phyloP scores from a whole-genome alignment of 257 asterid species.

The Petrea volubilis region DNA sequence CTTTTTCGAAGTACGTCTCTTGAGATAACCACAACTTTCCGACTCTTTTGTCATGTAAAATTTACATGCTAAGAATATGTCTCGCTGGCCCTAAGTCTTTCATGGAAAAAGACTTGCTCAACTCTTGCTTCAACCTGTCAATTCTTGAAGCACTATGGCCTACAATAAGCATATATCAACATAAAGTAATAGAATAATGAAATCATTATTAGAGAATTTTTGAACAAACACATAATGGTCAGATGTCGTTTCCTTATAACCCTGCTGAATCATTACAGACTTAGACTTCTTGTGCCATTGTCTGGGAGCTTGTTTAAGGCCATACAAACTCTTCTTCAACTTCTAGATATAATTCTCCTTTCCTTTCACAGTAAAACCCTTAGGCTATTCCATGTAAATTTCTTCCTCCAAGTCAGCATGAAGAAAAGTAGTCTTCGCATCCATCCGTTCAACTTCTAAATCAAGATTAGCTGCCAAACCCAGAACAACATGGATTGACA shows the following conservation, averaged over 20 bases:
- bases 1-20: neutral
- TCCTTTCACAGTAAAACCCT: neutral
- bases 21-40: no score
- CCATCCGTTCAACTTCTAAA: conserved; percentile 15
- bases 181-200: neutral
- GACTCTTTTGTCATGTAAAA: no score
- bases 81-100: neutral
- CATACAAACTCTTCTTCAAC: neutral
- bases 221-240: neutral
- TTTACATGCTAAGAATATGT: neutral
- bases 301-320: neutral
- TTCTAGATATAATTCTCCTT: neutral
- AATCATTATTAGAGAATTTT: neutral
- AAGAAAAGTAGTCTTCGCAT: conserved; percentile 13
- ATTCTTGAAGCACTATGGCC: neutral
- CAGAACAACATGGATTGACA: neutral
- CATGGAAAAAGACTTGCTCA: no score
- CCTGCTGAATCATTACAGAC: neutral
- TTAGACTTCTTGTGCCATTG: neutral
- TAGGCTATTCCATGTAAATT: neutral
- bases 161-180: neutral
- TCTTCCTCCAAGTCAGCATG: neutral
- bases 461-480: neutral
- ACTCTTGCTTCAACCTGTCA: neutral
- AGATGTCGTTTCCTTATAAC: neutral